Conservation (phyloP, 2,329 filamentous ascomycete genomes). For the Aspergillus terreus region DNA sequence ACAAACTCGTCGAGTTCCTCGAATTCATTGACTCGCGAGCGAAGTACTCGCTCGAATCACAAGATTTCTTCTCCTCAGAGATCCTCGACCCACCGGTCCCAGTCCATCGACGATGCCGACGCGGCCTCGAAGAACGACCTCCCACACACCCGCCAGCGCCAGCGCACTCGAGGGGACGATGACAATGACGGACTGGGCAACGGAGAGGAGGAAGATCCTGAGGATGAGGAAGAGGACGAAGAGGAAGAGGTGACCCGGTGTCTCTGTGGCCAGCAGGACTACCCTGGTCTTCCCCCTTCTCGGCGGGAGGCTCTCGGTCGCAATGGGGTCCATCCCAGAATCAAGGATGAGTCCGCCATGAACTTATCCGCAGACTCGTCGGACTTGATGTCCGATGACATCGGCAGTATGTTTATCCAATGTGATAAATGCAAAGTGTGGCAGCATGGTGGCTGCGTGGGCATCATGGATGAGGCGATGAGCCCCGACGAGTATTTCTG, state of each 20-base stretch:
- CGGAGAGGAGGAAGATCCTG: conserved; percentile 52
- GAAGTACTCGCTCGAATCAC: conserved; percentile 66
- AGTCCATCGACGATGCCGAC: conserved; percentile 54
- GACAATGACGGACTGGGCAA: conserved; percentile 51
- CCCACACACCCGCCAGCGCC: conserved; percentile 70
- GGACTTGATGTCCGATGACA: conserved; percentile 68
- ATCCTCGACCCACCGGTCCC: conserved; percentile 69
- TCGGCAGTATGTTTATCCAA: conserved; percentile 94
- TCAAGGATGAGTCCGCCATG: conserved; percentile 57
- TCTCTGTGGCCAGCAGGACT: conserved; percentile 91
- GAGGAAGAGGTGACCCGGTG: conserved; percentile 95
- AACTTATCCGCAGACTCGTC: conserved; percentile 58
- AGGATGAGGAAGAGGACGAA: conserved; percentile 62
- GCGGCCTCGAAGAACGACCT: conserved; percentile 54
- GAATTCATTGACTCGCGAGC: conserved; percentile 70
- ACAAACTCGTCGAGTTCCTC: conserved; percentile 73
- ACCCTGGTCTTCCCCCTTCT: conserved; percentile 70
- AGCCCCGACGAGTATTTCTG: conserved; percentile 98
- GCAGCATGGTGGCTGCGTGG: conserved; percentile 97
- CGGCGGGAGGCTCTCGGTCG: conserved; percentile 56
- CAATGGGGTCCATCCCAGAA: conserved; percentile 47
- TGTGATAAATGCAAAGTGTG: conserved; percentile 97
- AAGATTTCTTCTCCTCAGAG: conserved; percentile 72
- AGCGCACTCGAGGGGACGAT: conserved; percentile 67
- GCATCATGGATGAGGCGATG: conserved; percentile 89